Evolutionary conservation across 768 basidiomycete species (phyloP).

Genomic region (Mycena alexandri): DNA sequence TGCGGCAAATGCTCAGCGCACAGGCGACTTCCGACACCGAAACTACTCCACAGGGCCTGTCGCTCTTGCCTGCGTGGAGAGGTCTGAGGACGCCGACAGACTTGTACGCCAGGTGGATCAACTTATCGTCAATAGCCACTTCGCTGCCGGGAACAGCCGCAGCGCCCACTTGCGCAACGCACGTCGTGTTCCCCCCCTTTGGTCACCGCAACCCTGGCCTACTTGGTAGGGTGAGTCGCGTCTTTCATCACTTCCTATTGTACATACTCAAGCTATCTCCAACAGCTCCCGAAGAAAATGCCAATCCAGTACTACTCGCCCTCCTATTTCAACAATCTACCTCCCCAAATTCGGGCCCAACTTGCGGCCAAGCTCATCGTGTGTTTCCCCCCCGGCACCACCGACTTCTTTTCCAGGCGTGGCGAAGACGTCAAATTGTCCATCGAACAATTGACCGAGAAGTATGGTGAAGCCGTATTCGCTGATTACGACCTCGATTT

Average conservation of each 20-base stretch:
- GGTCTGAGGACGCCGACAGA: constrained; percentile 16
- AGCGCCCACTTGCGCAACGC: neutral
- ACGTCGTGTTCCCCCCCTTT: neutral
- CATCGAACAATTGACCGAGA: constrained; percentile 11
- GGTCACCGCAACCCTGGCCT: neutral
- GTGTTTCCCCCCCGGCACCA: constrained; percentile 7
- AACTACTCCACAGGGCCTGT: constrained; percentile 1
- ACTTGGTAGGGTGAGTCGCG: neutral
- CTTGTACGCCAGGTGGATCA: constrained; percentile 12
- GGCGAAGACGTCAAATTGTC: neutral
- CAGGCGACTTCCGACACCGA: constrained; percentile 31
- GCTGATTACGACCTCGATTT: constrained; percentile 20
- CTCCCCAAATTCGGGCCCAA: constrained; percentile 3
- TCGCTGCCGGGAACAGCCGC: no score
- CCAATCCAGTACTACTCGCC: constrained; percentile 29
- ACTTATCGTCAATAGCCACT: neutral
- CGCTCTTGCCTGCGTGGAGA: constrained; percentile 24
- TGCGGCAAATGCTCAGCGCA: constrained; percentile 1
- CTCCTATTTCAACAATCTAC: constrained; percentile 16
- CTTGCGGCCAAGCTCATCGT: constrained; percentile 1
- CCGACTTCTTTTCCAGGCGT: constrained; percentile 7
- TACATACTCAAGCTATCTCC: neutral
- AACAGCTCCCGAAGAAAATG: constrained; percentile 10
- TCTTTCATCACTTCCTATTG: neutral
- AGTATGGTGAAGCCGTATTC: constrained; percentile 21